phyloP scores from a whole-genome alignment of 2,329 filamentous ascomycete genomes.

The Dendryphion nanum region DNA sequence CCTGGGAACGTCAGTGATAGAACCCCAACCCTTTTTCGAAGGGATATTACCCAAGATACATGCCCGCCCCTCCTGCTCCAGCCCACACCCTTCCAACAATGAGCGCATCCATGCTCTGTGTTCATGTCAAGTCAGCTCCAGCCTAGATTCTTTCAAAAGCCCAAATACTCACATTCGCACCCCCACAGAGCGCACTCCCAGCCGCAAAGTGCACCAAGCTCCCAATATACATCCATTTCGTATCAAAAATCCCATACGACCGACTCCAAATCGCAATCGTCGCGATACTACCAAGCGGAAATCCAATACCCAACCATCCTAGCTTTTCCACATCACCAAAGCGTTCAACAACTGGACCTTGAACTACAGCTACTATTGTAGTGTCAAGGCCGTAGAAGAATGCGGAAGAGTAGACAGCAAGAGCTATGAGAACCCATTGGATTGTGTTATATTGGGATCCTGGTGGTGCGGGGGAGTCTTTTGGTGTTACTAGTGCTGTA shows the following conservation, averaged over 20 bases:
- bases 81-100: slow-evolving; percentile 46
- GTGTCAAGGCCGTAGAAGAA: slow-evolving; percentile 31
- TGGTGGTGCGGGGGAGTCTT: background rate
- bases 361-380: slow-evolving; percentile 27
- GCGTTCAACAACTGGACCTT: slow-evolving; percentile 11
- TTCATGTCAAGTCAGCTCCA: too few relatives aligned
- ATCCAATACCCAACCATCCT: slow-evolving; percentile 22
- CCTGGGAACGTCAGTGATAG: too few relatives aligned
- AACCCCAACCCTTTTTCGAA: background rate
- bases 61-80: slow-evolving; percentile 47
- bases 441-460: background rate
- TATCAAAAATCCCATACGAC: slow-evolving; percentile 45
- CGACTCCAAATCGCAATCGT: slow-evolving; percentile 25
- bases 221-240: slow-evolving; percentile 43
- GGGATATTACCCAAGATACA: slow-evolving; percentile 43
- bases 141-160: too few relatives aligned
- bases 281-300: slow-evolving; percentile 10
- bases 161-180: too few relatives aligned
- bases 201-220: slow-evolving; percentile 24
- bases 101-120: slow-evolving; percentile 27
- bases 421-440: slow-evolving; percentile 9
- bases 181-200: slow-evolving; percentile 35
- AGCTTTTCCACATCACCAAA: slow-evolving; percentile 17
- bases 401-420: slow-evolving; percentile 7
- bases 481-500: background rate